A percentile compares a stretch with the other conserved stretches of the same genome.
phyloP scores from a whole-genome alignment of 2,329 filamentous ascomycete species.

The Phialemoniopsis sp. region DNA sequence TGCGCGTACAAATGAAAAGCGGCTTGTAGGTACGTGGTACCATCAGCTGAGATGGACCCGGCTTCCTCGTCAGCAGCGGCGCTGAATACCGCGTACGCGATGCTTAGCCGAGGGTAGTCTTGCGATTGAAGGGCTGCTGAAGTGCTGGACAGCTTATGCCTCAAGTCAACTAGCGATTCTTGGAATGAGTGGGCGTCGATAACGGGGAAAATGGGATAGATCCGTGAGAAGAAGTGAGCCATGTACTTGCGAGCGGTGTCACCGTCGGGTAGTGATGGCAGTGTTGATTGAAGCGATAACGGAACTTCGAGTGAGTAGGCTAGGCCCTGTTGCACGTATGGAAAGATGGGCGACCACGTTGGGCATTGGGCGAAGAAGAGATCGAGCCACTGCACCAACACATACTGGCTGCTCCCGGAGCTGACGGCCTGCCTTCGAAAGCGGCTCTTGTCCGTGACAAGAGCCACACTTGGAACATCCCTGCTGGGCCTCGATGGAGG shows the following conservation, averaged over 20 bases:
- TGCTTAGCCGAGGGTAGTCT: neutral
- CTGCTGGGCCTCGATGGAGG: too few species aligned
- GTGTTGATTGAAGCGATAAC: too few species aligned
- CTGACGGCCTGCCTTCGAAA: neutral
- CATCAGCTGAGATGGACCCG: neutral
- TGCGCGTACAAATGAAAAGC: constrained; percentile 2
- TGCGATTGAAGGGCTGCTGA: too few species aligned
- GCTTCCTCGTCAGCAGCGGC: constrained; percentile 3
- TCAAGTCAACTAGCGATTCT: too few species aligned
- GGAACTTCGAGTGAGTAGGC: constrained; percentile 2
- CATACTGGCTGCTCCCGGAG: constrained; percentile 2
- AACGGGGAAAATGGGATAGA: too few species aligned
- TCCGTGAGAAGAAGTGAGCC: too few species aligned
- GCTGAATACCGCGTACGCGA: constrained; percentile 3
- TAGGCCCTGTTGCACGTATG: constrained; percentile 3
- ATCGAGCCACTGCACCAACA: constrained; percentile 7
- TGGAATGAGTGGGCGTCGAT: too few species aligned
- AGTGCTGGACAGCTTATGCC: neutral
- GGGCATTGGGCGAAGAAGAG: constrained; percentile 4
- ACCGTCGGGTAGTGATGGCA: too few species aligned
- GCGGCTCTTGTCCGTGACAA: too few species aligned
- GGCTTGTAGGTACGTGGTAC: constrained; percentile 1
- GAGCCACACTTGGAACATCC: too few species aligned
- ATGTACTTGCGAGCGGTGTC: too few species aligned
- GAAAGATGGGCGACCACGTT: constrained; percentile 5